phyloP scores from a whole-genome alignment of 768 basidiomycete species.

The Russula abietina region DNA sequence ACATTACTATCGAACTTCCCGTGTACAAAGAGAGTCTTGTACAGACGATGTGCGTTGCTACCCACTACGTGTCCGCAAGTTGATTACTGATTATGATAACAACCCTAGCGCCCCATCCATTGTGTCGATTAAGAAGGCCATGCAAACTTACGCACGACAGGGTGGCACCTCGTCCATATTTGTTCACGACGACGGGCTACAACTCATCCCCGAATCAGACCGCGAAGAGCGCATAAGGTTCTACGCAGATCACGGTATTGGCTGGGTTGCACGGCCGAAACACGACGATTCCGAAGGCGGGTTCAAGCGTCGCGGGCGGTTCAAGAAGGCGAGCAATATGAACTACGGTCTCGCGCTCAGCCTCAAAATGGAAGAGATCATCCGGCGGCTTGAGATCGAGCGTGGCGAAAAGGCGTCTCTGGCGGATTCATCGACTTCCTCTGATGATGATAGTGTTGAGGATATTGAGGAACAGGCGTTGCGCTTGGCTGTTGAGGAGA shows the following conservation, averaged over 20 bases:
- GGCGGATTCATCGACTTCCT: constrained; percentile 31
- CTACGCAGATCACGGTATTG: constrained; percentile 73
- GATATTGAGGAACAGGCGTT: constrained; percentile 66
- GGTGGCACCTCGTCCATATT: constrained; percentile 77
- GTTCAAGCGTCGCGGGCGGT: constrained; percentile 77
- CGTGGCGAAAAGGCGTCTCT: constrained; percentile 33
- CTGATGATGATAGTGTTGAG: constrained; percentile 40
- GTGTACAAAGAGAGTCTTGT: constrained; percentile 85
- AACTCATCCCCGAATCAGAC: constrained; percentile 56
- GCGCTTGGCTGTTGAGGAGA: constrained; percentile 68
- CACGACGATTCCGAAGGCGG: constrained; percentile 58
- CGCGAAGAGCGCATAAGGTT: constrained; percentile 61
- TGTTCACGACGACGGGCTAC: constrained; percentile 80
- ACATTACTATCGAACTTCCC: constrained; percentile 76
- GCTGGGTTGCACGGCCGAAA: constrained; percentile 75
- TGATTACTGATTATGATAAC: constrained; percentile 3
- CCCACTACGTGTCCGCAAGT: neutral
- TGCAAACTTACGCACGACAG: constrained; percentile 90
- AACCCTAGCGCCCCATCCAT: constrained; percentile 60
- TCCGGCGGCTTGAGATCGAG: constrained; percentile 43
- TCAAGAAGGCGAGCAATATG: constrained; percentile 94
- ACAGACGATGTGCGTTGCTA: constrained; percentile 63
- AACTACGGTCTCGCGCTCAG: constrained; percentile 74
- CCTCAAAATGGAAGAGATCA: constrained; percentile 49
- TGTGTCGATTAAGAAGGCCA: constrained; percentile 72